Evolutionary conservation across 257 asterid genomes (phyloP), one percentile per base, ranked within the genome.

Genomic region (Ehretia macrophylla): DNA sequence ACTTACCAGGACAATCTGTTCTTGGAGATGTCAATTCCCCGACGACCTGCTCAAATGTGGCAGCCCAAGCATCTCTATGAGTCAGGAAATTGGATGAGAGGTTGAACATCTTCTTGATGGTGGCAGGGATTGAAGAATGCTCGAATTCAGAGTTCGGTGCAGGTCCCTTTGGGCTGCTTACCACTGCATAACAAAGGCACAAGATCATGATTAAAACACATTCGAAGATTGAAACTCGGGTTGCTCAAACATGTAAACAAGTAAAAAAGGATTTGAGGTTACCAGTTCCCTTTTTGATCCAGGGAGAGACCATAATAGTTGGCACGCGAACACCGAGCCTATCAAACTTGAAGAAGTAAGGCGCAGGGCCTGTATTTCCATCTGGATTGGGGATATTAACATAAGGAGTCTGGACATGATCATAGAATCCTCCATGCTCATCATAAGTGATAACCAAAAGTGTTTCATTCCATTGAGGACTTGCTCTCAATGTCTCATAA

Each of bases 291-390:
- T 85, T 83, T 77, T 81, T 82, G 88, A 88, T 85, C 96, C 96
- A 88, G 42, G 96, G 95, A 51, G 96, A 88, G 13, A 83, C 94
- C 94, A 88, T 81, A 17, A 88, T 82, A 0, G 95, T 85, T 0
- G 96, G 95, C n/a, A 88, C 94, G 20, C 95, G 90, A 75, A 88
- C 96, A 11, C 95, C 96, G n/a, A 88, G 90, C 65, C 96, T 45
- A 64, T 88, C 95, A n/a, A 88, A 88, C 59, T 81, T 81, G 47
- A 88, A 88, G 90, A 78, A 85, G 72, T 44, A 57, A 4, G 96
- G 96, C 1, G 88, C 69, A 5, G 96, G 96, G 0, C 96, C 96
- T 1, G 86, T 85, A 40, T 78, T 85, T 22, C 94, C 95, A 63
- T 88, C 96, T 3, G 94, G 96, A 40, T 85, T 88, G 1, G 96